These are phyloP conservation scores for Crithidia bombi DNA, from an alignment of 208 protist genomes.

Conservation along the genomic window DNA sequence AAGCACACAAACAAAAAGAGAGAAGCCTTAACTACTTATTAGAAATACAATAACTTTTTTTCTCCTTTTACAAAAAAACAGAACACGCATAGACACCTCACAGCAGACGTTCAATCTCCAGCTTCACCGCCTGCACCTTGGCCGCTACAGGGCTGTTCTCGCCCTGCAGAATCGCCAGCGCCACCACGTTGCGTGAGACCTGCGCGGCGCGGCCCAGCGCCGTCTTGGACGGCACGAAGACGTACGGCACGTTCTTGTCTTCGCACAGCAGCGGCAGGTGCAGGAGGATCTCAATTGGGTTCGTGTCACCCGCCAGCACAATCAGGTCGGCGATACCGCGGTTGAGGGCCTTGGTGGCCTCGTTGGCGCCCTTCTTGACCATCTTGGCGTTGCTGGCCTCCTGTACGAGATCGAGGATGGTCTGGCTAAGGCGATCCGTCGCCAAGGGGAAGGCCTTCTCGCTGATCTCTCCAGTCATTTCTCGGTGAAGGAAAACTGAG, in stretches of 20 bases:
- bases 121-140: constrained; percentile 97
- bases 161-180: constrained; percentile 95
- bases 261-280: constrained; percentile 99
- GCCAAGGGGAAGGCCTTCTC: constrained; percentile 99
- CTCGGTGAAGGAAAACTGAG: constrained; percentile 29
- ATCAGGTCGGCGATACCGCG: constrained; percentile 99
- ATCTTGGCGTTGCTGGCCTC: constrained; percentile 98
- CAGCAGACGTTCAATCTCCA: constrained; percentile 97
- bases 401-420: constrained; percentile 98
- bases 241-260: constrained; percentile 99
- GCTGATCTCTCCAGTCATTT: constrained; percentile 92
- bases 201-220: constrained; percentile 98
- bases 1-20: constrained; percentile 32
- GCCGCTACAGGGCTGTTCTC: constrained; percentile 96
- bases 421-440: constrained; percentile 94
- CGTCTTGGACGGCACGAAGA: constrained; percentile 99
- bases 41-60: constrained; percentile 1
- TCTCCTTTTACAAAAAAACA: constrained; percentile 8
- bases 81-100: constrained; percentile 57
- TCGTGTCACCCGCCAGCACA: constrained; percentile 99
- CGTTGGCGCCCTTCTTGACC: constrained; percentile 99
- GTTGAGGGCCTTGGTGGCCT: constrained; percentile 99
- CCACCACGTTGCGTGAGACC: constrained; percentile 98
- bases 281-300: constrained; percentile 99
- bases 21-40: too few relatives aligned